phyloP scores from a whole-genome alignment of 78 protist species.

The Planoprotostelium fungivorum region DNA sequence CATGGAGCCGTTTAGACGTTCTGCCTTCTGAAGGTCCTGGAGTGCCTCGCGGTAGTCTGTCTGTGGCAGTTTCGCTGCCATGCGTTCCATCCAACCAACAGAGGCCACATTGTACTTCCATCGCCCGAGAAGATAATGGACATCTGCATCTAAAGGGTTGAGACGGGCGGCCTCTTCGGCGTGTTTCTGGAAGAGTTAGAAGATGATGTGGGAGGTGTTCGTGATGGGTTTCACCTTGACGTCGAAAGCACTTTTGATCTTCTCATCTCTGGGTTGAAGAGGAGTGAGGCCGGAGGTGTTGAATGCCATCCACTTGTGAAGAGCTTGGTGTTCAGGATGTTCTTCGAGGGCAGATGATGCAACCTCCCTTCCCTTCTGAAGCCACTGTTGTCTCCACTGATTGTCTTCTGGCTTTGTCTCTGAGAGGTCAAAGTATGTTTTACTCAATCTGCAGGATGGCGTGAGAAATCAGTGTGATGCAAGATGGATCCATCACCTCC shows the following conservation, averaged over 20 bases:
- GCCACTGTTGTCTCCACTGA: neutral
- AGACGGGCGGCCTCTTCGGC: neutral
- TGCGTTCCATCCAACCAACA: neutral
- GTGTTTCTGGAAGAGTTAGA: neutral
- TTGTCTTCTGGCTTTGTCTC: neutral
- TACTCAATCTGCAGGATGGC: neutral
- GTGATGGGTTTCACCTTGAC: neutral
- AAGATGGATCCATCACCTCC: neutral
- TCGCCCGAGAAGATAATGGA: neutral
- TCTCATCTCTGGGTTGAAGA: neutral
- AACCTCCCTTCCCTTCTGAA: neutral
- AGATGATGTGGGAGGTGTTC: neutral
- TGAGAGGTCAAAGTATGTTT: neutral
- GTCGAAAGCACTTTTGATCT: neutral
- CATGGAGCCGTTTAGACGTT: neutral
- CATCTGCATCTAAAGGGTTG: neutral
- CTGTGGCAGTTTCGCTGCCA: neutral
- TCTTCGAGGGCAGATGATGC: neutral
- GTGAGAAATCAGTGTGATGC: neutral
- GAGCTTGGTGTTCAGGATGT: neutral
- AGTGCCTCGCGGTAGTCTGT: neutral
- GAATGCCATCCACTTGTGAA: neutral
- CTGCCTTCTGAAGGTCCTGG: neutral
- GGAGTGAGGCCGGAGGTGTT: neutral
- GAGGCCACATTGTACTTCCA: neutral